These are phyloP conservation scores for Apiospora koreana DNA, from an alignment of 2,329 filamentous ascomycete species.

Conservation along the genomic window DNA sequence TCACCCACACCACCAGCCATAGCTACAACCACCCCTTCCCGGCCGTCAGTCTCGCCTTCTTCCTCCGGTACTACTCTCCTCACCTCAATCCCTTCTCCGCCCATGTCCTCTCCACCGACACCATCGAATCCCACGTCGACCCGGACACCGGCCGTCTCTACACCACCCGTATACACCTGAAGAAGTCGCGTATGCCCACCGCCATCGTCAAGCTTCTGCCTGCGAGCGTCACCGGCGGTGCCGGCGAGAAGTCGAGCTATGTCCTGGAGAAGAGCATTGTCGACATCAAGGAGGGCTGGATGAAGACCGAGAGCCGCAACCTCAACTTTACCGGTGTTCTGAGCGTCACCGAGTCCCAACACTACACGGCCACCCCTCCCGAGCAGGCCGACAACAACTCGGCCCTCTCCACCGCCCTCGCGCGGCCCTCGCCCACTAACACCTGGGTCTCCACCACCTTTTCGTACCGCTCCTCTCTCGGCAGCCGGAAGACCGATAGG, in stretches of 20 bases:
- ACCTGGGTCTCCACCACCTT: conserved; percentile 76
- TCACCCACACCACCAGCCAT: conserved; percentile 67
- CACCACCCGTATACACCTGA: conserved; percentile 78
- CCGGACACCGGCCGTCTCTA: conserved; percentile 72
- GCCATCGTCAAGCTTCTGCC: conserved; percentile 77
- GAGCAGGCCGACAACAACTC: conserved; percentile 37
- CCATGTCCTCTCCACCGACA: conserved; percentile 82
- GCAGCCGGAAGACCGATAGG: conserved; percentile 64
- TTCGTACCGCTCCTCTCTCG: conserved; percentile 70
- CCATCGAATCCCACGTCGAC: conserved; percentile 74
- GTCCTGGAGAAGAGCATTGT: conserved; percentile 80
- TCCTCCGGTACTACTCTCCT: conserved; percentile 77
- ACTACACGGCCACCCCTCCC: conserved; percentile 53
- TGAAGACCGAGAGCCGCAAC: conserved; percentile 79
- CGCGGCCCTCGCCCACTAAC: conserved; percentile 29
- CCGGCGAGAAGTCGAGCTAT: conserved; percentile 71
- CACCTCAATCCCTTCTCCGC: conserved; percentile 76
- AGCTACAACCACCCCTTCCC: conserved; percentile 80
- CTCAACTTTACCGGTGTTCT: conserved; percentile 81
- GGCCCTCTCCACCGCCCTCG: conserved; percentile 11
- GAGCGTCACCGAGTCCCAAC: conserved; percentile 75
- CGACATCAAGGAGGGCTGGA: conserved; percentile 78
- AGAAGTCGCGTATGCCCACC: conserved; percentile 75
- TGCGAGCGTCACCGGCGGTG: conserved; percentile 66
- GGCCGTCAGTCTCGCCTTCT: conserved; percentile 85